These are phyloP conservation scores for Lachancea fermentati DNA, from an alignment of 805 yeast genomes.

Conservation along the genomic window DNA sequence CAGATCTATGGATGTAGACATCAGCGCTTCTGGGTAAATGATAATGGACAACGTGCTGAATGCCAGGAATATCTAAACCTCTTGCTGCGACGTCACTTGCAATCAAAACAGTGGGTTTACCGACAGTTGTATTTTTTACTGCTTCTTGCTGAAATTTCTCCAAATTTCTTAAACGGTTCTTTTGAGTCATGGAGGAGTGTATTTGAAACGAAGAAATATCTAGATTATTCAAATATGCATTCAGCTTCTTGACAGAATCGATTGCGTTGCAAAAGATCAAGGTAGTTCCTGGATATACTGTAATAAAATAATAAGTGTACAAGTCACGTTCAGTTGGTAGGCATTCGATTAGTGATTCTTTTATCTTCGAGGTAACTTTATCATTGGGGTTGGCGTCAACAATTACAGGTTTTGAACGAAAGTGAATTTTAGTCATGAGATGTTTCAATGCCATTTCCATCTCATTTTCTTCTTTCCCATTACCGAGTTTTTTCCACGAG, in stretches of 20 bases:
- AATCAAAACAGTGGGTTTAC: slow-evolving; percentile 60
- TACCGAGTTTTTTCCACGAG: slow-evolving; percentile 23
- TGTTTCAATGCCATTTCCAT: slow-evolving; percentile 58
- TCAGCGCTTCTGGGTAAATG: slow-evolving; percentile 94
- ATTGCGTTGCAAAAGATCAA: slow-evolving; percentile 93
- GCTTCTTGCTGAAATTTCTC: slow-evolving; percentile 68
- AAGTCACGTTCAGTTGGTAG: slow-evolving; percentile 85
- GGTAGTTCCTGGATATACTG: slow-evolving; percentile 83
- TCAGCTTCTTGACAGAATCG: slow-evolving; percentile 84
- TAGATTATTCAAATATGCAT: slow-evolving; percentile 66
- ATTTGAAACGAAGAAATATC: slow-evolving; percentile 66
- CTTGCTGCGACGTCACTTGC: slow-evolving; percentile 99
- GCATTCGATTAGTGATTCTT: slow-evolving; percentile 89
- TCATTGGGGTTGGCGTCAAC: slow-evolving; percentile 86
- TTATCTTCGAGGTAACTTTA: slow-evolving; percentile 64
- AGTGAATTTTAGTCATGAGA: slow-evolving; percentile 62
- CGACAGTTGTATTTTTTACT: slow-evolving; percentile 33
- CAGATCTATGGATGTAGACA: slow-evolving; percentile 90
- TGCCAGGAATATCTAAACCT: slow-evolving; percentile 87
- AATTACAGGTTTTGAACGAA: slow-evolving; percentile 63
- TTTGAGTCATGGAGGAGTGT: slow-evolving; percentile 93
- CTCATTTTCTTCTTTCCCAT: slow-evolving; percentile 27
- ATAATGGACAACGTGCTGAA: slow-evolving; percentile 92
- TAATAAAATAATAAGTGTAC: slow-evolving; percentile 78
- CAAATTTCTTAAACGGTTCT: slow-evolving; percentile 78